A percentile compares a stretch with the other conserved stretches of the same genome.
phyloP scores from a whole-genome alignment of 2,329 filamentous ascomycete species.

The Cercospora sesami region DNA sequence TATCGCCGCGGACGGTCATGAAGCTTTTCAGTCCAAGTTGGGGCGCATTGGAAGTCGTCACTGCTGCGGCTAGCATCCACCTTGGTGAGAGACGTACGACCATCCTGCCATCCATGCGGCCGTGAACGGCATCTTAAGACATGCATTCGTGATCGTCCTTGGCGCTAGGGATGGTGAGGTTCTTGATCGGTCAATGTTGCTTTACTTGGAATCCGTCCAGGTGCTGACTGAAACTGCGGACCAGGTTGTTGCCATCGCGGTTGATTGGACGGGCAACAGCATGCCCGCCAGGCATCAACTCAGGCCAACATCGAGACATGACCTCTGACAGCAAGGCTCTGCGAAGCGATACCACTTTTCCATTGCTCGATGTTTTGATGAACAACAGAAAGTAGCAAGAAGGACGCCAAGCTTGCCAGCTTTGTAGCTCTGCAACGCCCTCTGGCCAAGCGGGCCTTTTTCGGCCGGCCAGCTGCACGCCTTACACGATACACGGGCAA shows the following conservation, averaged over 20 bases:
- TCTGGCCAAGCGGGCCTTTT: constrained; percentile 3
- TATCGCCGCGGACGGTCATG: not conserved
- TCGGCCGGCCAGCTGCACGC: constrained; percentile 8
- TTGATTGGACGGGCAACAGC: not conserved
- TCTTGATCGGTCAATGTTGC: not conserved
- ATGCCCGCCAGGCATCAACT: not conserved
- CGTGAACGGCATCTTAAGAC: not conserved
- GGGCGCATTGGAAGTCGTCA: too few species aligned
- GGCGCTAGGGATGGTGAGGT: not conserved
- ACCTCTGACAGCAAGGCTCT: not conserved
- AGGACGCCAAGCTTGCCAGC: not conserved
- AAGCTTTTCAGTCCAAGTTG: not conserved
- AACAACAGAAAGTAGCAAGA: not conserved
- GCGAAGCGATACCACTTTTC: not conserved
- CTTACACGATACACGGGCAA: not conserved
- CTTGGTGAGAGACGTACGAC: not conserved
- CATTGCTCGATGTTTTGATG: not conserved
- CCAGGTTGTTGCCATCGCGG: not conserved
- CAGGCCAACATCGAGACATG: not conserved
- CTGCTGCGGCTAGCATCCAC: not conserved
- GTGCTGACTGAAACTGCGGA: not conserved
- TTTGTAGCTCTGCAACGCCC: not conserved
- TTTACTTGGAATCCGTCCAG: not conserved
- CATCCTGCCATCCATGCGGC: not conserved
- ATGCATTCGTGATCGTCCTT: not conserved